Evolutionary conservation across 2,329 filamentous ascomycete genomes (phyloP).

Genomic region (Fusarium tuaranense): DNA sequence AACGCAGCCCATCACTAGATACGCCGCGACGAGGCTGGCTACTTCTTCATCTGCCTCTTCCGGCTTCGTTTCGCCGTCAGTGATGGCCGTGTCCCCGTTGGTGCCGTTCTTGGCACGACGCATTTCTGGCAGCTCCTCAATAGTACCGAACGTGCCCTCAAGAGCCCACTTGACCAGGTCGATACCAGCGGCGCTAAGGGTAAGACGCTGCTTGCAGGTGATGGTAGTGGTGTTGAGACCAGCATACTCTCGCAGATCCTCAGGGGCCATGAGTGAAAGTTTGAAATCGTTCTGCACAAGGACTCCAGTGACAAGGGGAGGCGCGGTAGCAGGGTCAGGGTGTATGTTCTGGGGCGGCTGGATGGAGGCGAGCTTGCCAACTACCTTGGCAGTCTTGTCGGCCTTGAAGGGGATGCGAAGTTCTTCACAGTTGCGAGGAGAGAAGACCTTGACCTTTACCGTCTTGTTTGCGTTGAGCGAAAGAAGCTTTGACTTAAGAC

Average conservation of each 20-base stretch:
- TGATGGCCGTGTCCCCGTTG: slow-evolving; percentile 55
- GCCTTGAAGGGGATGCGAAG: slow-evolving; percentile 94
- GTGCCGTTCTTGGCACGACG: slow-evolving; percentile 50
- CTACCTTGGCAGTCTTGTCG: slow-evolving; percentile 95
- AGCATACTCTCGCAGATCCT: slow-evolving; percentile 95
- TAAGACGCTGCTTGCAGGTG: slow-evolving; percentile 90
- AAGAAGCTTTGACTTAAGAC: slow-evolving; percentile 92
- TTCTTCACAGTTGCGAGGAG: slow-evolving; percentile 94
- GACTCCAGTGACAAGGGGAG: slow-evolving; percentile 82
- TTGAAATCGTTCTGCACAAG: slow-evolving; percentile 98
- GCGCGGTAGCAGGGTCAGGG: slow-evolving; percentile 37
- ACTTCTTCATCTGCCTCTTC: slow-evolving; percentile 76
- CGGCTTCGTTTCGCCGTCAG: slow-evolving; percentile 48
- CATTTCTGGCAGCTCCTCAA: slow-evolving; percentile 75
- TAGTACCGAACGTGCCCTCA: slow-evolving; percentile 91
- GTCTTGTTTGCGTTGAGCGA: slow-evolving; percentile 88
- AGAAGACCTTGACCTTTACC: slow-evolving; percentile 90
- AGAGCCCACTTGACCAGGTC: slow-evolving; percentile 95
- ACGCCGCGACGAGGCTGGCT: slow-evolving; percentile 64
- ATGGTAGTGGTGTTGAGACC: slow-evolving; percentile 97
- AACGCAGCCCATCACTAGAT: slow-evolving; percentile 90
- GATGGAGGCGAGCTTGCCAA: slow-evolving; percentile 89
- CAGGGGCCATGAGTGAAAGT: slow-evolving; percentile 94
- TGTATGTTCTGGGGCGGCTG: slow-evolving; percentile 68
- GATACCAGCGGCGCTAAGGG: slow-evolving; percentile 86